Evolutionary conservation across 2,329 filamentous ascomycete species (phyloP), one percentile per base, ranked within the genome.

Genomic region (Cercospora berteroae): DNA sequence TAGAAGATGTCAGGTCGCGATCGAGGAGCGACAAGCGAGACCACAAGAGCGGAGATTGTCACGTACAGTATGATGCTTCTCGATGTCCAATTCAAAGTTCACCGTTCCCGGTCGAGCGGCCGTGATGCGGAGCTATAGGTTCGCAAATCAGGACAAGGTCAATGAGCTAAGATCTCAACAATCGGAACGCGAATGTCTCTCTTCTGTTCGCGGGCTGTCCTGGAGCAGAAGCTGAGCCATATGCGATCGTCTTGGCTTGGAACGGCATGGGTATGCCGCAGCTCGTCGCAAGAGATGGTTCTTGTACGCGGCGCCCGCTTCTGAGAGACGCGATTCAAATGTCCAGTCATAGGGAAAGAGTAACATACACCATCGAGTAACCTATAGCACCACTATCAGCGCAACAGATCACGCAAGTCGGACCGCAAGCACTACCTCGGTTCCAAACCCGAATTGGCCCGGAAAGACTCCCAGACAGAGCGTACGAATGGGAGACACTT

Each of bases 381-480:
- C 60, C 81, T 83, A 59, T n/a, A 25, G 1, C 25, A n/a, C 16
- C 23, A 4, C 12, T 9, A 56, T 56, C 52, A 56, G 59, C 8
- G 44, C 18, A 27, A n/a, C 5, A 48, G 25, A 50, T n/a, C 13
- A 27, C 25, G 44, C 8, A 68, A 39, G 6, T 27, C 3, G 25
- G 25, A 27, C 25, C 3, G 25, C 25, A 36, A 50, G 57, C 25
- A 31, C 7, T 56, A 96, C 94, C 91, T 91, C 78, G 93, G 93
- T 79, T 97, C 94, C 20, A 98, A 82, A 6, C 94, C 94, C 5
- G 93, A 97, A 71, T 92, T 91, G 72, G 87, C 86, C 82, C 91
- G 88, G 79, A 97, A 97, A 1, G 92, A 94, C 63, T 76, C 71
- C 71, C 75, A 74, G 18, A 77, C 76, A 4, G 75, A 77, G 60